Base-by-base conservation (phyloP, 2,329 filamentous ascomycete genomes). In the Ophiocordyceps sinensis region DNA sequence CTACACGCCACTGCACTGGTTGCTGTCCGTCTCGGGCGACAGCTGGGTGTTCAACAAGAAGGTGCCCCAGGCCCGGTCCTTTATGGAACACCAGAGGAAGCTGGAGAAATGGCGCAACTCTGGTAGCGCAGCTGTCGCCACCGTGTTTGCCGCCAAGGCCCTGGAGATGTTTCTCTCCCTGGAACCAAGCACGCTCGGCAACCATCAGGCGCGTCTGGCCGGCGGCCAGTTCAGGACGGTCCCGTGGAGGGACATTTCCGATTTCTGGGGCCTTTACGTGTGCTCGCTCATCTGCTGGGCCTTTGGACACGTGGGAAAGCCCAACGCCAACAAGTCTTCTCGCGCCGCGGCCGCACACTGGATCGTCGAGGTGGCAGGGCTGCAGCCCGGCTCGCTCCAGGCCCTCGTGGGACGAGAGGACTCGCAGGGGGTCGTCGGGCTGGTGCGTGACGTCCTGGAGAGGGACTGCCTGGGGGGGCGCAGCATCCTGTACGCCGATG, bases 241-340 rank as follows among this genome's bases (percentile, higher is more conserved):
- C 14, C 37, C 45, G 12, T 53, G 57, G 43, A 51, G 46, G 15
- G 63, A 67, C 40, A 58, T 75, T 35, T 67, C 65, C 2, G 64
- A 71, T 45, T 73, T 70, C 49, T 75, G 71, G 71, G 66, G 60
- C 28, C 50, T 76, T 38, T 77, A 77, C 49, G 67, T 71, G 8
- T 75, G 71, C 45, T 61, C 70, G 8, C 61, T 79, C 39, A 70
- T 78, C 47, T 75, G 70, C 58, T 79, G 75, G 75, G 71, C 73
- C 1, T 72, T 69, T 47, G 64, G 66, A 3, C 60, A 70, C 43
- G 44, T 45, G 9, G 47, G 48, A 31, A 53, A 47, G 44, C 44
- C 47, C 38, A 45, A 43, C 38, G 48, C 41, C 14, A 44, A 39
- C 34, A 34, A 38, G 45, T 36, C 49, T 47, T 44, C 53, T 49